Evolutionary conservation across 345 rosid genomes (phyloP).

Genomic region (Geranium brycei): DNA sequence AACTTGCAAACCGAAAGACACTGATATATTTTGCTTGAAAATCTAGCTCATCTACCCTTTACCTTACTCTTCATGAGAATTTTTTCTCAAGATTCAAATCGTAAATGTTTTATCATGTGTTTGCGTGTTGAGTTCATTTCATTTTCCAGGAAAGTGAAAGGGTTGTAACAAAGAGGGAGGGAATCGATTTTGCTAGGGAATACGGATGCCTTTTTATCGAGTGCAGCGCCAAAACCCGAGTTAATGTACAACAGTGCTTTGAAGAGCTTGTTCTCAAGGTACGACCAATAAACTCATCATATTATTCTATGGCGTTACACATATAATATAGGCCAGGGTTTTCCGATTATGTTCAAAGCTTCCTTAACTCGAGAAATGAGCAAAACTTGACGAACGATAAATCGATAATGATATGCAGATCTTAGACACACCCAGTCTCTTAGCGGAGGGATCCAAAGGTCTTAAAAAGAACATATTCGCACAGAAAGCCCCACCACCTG

Average conservation of each 20-base stretch:
- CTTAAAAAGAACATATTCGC: conserved; percentile 75
- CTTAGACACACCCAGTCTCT: conserved; percentile 75
- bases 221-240: conserved; percentile 88
- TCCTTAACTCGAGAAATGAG: background rate
- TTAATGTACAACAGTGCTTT: conserved; percentile 85
- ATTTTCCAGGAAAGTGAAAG: conserved; percentile 72
- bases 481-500: conserved; percentile 47
- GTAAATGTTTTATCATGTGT: too few relatives aligned
- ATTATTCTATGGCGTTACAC: too few relatives aligned
- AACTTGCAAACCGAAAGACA: too few relatives aligned
- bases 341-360: background rate
- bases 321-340: background rate
- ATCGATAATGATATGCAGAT: conserved; percentile 31
- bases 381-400: background rate
- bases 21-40: too few relatives aligned
- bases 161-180: conserved; percentile 84
- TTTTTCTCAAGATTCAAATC: too few relatives aligned
- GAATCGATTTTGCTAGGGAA: conserved; percentile 74
- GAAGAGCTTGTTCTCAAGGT: conserved; percentile 97
- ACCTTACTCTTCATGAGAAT: too few relatives aligned
- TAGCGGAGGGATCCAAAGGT: conserved; percentile 62
- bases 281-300: background rate
- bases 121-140: too few relatives aligned
- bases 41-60: too few relatives aligned
- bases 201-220: conserved; percentile 86